Conservation (phyloP, 305 asterid genomes). For the Fraxinus platypoda region DNA sequence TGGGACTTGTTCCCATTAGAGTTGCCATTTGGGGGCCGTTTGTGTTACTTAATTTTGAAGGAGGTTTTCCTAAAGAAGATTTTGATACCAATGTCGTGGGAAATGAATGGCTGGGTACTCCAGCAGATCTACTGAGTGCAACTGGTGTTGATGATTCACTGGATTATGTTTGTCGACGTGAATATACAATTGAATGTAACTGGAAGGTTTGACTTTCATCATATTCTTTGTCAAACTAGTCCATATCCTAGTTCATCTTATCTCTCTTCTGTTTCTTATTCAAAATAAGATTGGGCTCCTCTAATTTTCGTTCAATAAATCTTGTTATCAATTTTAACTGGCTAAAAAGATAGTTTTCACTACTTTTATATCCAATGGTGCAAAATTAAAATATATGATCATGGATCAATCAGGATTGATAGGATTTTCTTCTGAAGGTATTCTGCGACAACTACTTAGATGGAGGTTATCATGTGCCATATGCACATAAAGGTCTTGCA, state of each 20-base stretch:
- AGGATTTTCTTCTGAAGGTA: slow-evolving; percentile 48
- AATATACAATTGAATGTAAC: slow-evolving; percentile 76
- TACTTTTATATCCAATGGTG: background rate
- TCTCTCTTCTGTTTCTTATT: background rate
- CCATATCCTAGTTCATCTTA: background rate
- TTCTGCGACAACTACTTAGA: slow-evolving; percentile 92
- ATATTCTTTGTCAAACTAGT: background rate
- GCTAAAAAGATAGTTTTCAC: slow-evolving; percentile 1
- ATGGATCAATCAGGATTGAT: background rate
- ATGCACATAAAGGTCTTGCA: slow-evolving; percentile 81
- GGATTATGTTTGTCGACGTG: slow-evolving; percentile 61
- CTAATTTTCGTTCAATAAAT: background rate
- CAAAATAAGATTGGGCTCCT: background rate
- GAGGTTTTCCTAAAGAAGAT: slow-evolving; percentile 25
- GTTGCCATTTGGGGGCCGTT: slow-evolving; percentile 85
- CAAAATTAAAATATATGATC: background rate
- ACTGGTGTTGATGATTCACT: slow-evolving; percentile 60
- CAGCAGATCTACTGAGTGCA: slow-evolving; percentile 54
- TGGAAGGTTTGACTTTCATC: slow-evolving; percentile 64
- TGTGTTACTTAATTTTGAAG: slow-evolving; percentile 57
- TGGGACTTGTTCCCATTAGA: slow-evolving; percentile 71
- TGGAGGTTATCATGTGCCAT: slow-evolving; percentile 91
- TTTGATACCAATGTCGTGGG: slow-evolving; percentile 37
- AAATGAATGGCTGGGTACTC: slow-evolving; percentile 72
- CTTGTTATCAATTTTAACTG: background rate